Conservation (phyloP, 2,329 filamentous ascomycete species). For the Fusarium transvaalense region DNA sequence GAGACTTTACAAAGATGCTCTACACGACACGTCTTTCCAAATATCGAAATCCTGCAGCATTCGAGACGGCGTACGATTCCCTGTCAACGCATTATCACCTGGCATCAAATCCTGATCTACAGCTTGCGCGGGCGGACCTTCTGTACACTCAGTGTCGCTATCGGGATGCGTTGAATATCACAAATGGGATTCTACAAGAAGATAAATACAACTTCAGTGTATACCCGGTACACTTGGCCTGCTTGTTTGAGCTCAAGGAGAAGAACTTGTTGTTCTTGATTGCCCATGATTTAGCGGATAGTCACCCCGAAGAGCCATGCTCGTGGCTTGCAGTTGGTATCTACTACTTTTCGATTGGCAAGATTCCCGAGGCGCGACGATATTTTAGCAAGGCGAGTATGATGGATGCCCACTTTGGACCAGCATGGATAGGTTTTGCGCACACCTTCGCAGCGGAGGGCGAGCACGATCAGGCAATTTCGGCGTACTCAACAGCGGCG, state of each 20-base stretch:
- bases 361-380: slow-evolving; percentile 90
- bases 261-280: slow-evolving; percentile 93
- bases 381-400: slow-evolving; percentile 98
- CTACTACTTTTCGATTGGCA: slow-evolving; percentile 91
- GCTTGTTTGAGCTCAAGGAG: slow-evolving; percentile 86
- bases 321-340: slow-evolving; percentile 95
- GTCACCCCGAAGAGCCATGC: slow-evolving; percentile 89
- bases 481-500: slow-evolving; percentile 95
- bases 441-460: slow-evolving; percentile 98
- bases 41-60: slow-evolving; percentile 87
- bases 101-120: slow-evolving; percentile 85
- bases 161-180: slow-evolving; percentile 85
- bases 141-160: slow-evolving; percentile 96
- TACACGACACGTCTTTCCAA: slow-evolving; percentile 97
- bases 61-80: slow-evolving; percentile 88
- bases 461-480: slow-evolving; percentile 98
- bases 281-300: slow-evolving; percentile 91
- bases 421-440: slow-evolving; percentile 98
- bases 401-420: slow-evolving; percentile 97
- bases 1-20: slow-evolving; percentile 93
- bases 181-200: slow-evolving; percentile 81
- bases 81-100: slow-evolving; percentile 95
- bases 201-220: slow-evolving; percentile 92
- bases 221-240: slow-evolving; percentile 91
- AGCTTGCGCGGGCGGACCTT: slow-evolving; percentile 89